Evolutionary conservation across 139 green algal species (phyloP), one percentile per base, ranked within the genome.

Genomic region (Bryopsis sp.): DNA sequence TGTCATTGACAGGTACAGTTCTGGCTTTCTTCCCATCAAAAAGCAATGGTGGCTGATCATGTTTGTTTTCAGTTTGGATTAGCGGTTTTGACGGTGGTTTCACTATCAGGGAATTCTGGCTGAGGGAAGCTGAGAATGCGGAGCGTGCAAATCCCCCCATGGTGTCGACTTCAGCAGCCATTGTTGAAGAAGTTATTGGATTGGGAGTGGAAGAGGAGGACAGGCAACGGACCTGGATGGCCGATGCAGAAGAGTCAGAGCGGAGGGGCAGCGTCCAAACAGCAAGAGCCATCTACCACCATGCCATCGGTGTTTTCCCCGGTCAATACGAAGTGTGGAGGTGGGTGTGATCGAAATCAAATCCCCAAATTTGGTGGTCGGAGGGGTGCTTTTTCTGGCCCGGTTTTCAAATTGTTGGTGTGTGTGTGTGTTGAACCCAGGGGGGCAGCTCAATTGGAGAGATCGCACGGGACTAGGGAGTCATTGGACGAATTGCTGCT

Each of bases 141-240:
- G 90, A 97, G 76, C 73, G 77, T 38, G 70, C 64, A n/a, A 31
- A 75, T 7, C 88, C 89, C 15, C 64, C 82, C 36, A 84, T 85
- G 64, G 48, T 79, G n/a, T 62, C 64, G 24, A 93, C 88, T 5
- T 92, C 84, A 78, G 73, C 64, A 11, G 86, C 87, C 0, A 95
- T 97, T 39, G 91, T 98, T 36, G 50, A 73, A 22, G 73, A 74
- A 26, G 87, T 92, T 5, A 76, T 91, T 5, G 85, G 75, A 1
- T 66, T 91, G 35, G 88, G 88, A 11, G 86, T 98, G 19, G 92
- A 99, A 69, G 87, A 95, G 36, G 80, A 90, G 68, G 94, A 99
- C 73, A 58, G 81, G 34, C 85, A 93, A 78, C 72, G 76, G 60
- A 98, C 94, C 24, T 96, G 90, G 86, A 79, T 91, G 76, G 90